These are phyloP conservation scores for Suhomyces emberorum DNA, from an alignment of 805 yeast genomes.

Conservation along the genomic window DNA sequence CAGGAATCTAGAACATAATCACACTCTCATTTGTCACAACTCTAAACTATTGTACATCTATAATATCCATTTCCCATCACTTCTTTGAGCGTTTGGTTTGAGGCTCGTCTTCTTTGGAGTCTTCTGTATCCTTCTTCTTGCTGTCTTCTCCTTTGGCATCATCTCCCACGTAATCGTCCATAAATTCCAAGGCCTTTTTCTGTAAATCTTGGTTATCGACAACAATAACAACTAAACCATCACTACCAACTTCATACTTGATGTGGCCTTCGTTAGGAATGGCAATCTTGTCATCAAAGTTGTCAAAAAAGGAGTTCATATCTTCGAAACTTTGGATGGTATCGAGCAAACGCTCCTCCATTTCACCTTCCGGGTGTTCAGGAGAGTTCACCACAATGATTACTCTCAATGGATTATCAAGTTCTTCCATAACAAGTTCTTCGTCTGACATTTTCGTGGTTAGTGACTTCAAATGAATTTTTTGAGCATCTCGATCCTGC, in stretches of 20 bases:
- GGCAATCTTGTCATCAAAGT: slow-evolving; percentile 49
- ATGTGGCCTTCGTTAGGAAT: slow-evolving; percentile 53
- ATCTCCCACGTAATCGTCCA: slow-evolving; percentile 33
- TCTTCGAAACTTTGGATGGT: slow-evolving; percentile 45
- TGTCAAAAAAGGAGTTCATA: slow-evolving; percentile 51
- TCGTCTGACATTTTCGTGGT: slow-evolving; percentile 6
- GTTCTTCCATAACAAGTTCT: slow-evolving; percentile 20
- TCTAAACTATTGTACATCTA: slow-evolving; percentile 3
- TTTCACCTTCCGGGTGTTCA: slow-evolving; percentile 37
- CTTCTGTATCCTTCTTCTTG: no score
- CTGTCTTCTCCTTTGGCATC: slow-evolving; percentile 5
- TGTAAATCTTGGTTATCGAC: slow-evolving; percentile 42
- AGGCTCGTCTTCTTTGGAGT: slow-evolving; percentile 1
- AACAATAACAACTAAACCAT: slow-evolving; percentile 56
- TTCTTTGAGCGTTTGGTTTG: slow-evolving; percentile 1
- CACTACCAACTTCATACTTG: slow-evolving; percentile 60
- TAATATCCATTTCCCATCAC: slow-evolving; percentile 1
- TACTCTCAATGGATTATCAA: slow-evolving; percentile 47
- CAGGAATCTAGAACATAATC: no score
- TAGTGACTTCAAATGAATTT: background rate
- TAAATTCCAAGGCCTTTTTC: slow-evolving; percentile 37
- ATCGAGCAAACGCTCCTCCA: slow-evolving; percentile 48
- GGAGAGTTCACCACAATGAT: slow-evolving; percentile 40
- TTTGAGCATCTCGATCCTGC: slow-evolving; percentile 1
- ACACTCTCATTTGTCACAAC: background rate